These are phyloP conservation scores for Elongisporangium anandrum DNA, from an alignment of 352 stramenopile species.

Conservation along the genomic window DNA sequence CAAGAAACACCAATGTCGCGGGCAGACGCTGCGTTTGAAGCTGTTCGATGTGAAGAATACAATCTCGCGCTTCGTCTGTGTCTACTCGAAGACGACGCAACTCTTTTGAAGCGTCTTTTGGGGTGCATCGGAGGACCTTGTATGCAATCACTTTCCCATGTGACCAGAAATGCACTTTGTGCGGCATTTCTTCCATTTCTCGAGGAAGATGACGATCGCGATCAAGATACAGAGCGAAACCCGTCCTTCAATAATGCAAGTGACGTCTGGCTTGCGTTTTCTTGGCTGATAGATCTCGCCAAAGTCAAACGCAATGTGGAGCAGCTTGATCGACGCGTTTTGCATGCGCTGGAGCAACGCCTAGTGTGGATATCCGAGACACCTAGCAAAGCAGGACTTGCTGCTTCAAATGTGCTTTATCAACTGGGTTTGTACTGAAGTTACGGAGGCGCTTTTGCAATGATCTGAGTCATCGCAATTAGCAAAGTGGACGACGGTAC, in stretches of 20 bases:
- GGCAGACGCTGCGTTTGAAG: slow-evolving; percentile 30
- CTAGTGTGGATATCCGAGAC: slow-evolving; percentile 18
- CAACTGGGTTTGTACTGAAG: slow-evolving; percentile 26
- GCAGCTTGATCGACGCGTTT: slow-evolving; percentile 36
- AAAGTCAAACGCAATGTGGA: slow-evolving; percentile 5
- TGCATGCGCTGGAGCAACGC: slow-evolving; percentile 23
- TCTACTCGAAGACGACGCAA: slow-evolving; percentile 47
- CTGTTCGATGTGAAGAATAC: slow-evolving; percentile 29
- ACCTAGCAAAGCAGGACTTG: slow-evolving; percentile 25
- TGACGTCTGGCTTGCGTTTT: slow-evolving; percentile 37
- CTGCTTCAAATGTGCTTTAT: slow-evolving; percentile 33
- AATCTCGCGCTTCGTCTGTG: slow-evolving; percentile 52
- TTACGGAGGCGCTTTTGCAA: no score
- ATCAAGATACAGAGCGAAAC: not conserved
- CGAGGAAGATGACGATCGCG: slow-evolving; percentile 10
- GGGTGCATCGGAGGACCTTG: slow-evolving; percentile 20
- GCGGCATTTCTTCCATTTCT: slow-evolving; percentile 49
- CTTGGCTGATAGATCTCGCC: slow-evolving; percentile 38
- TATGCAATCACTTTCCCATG: slow-evolving; percentile 25
- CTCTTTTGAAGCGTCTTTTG: slow-evolving; percentile 36
- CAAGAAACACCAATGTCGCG: slow-evolving; percentile 23
- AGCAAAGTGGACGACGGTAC: not conserved
- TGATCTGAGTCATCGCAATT: not conserved
- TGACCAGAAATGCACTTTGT: slow-evolving; percentile 40
- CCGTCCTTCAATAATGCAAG: not conserved